phyloP scores from a whole-genome alignment of 164 flowering plant genomes.

The Paratinospora sagittata region DNA sequence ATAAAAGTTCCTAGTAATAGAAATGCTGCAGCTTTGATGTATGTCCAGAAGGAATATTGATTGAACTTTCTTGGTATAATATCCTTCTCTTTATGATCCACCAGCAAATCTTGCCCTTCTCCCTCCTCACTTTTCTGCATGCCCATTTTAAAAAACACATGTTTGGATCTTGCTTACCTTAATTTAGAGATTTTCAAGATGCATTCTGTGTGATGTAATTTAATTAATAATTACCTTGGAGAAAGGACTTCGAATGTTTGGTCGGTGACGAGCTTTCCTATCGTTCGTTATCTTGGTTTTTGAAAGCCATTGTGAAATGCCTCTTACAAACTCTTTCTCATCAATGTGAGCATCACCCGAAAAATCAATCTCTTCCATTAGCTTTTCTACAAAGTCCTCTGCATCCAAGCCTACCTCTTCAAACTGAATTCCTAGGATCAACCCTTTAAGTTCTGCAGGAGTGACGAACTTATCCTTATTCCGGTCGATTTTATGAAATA shows the following conservation, averaged over 20 bases:
- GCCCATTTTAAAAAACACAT: neutral
- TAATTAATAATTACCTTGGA: neutral
- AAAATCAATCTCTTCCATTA: constrained; percentile 33
- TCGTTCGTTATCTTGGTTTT: neutral
- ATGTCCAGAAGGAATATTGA: neutral
- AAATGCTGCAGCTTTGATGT: constrained; percentile 8
- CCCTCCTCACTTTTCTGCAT: constrained; percentile 5
- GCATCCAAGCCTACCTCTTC: constrained; percentile 20
- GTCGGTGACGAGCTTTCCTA: neutral
- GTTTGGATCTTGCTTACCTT: too few species aligned
- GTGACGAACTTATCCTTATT: constrained; percentile 25
- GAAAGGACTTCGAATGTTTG: neutral
- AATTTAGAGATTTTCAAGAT: too few species aligned
- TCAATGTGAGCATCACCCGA: constrained; percentile 24
- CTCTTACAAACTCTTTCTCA: constrained; percentile 31
- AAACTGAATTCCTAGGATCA: constrained; percentile 35
- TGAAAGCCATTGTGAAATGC: constrained; percentile 29
- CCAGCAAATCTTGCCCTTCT: neutral
- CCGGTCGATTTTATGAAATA: constrained; percentile 32
- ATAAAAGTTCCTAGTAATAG: constrained; percentile 20
- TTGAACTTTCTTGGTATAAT: neutral
- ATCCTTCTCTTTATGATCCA: neutral
- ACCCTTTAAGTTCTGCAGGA: constrained; percentile 30
- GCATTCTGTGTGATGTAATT: too few species aligned
- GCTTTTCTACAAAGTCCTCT: constrained; percentile 19